Base-by-base conservation (phyloP, 2,329 filamentous ascomycete genomes). In the Penicillium sclerotigenum region DNA sequence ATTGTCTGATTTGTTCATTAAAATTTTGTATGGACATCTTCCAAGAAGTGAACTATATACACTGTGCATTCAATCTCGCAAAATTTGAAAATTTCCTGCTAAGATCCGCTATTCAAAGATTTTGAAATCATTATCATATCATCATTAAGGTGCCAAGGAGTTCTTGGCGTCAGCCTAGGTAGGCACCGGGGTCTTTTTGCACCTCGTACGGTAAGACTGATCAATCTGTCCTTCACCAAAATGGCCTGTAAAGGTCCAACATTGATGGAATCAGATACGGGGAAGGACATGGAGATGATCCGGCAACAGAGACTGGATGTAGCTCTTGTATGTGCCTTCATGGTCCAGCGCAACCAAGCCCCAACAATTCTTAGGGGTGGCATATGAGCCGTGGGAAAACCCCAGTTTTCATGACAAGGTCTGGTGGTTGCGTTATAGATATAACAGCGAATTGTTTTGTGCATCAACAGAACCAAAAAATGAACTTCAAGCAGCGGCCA, bases 401-500 rank as follows among this genome's bases (percentile, higher is more conserved):
- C 20, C 7, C 8, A 43, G 7, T 5, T 18, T 14, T 31, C 20
- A 2, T 6, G 5, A 18, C 6, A 41, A 41, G 20, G 20, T 34
- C 3, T 31, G 16, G 26, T 2, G 11, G 7, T 38, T 22, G n/a
- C 40, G 26, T 33, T 22, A 38, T 28, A 10, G n/a, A 8, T 14
- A 7, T 24, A 29, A 38, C 31, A 37, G 41, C 13, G 6, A 18
- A 29, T n/a, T 16, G 18, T 34, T 51, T 18, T 36, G 14, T 34
- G 8, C 20, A 45, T 40, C 26, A 20, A 28, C 14, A 3, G 13
- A 36, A 24, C 2, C 6, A 16, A 9, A 22, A 28, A 4, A 16
- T 0, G 26, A 29, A 4, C 22, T 31, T 69, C 69, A 73, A 28
- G 68, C 69, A 7, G 57, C 65, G 16, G 68, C 64, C 13, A 67